Conservation (phyloP, 2,329 filamentous ascomycete genomes). For the Xylaria sp. region DNA sequence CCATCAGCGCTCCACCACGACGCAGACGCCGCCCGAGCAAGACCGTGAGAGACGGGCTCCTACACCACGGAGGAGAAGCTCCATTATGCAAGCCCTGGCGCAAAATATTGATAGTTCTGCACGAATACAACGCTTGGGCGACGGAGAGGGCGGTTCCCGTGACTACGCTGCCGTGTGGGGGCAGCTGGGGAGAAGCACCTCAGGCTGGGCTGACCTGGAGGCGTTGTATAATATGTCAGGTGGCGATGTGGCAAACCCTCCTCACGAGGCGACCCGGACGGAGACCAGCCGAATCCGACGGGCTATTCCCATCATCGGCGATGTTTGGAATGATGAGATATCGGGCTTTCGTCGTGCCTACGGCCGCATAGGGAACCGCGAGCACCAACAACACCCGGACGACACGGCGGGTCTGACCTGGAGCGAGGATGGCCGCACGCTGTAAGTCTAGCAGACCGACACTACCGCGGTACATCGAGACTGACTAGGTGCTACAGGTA, state of each 20-base stretch:
- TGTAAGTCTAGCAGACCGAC: slow-evolving; percentile 55
- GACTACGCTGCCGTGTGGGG: slow-evolving; percentile 36
- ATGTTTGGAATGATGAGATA: slow-evolving; percentile 41
- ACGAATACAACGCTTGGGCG: slow-evolving; percentile 30
- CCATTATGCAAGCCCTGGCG: slow-evolving; percentile 40
- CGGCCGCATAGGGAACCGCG: slow-evolving; percentile 39
- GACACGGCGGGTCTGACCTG: slow-evolving; percentile 67
- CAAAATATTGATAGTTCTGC: slow-evolving; percentile 37
- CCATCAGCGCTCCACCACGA: slow-evolving; percentile 33
- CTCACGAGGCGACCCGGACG: slow-evolving; percentile 37
- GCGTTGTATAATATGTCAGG: slow-evolving; percentile 48
- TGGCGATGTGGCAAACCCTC: slow-evolving; percentile 26
- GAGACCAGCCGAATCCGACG: slow-evolving; percentile 39
- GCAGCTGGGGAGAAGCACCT: slow-evolving; percentile 35
- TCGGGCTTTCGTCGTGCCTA: slow-evolving; percentile 35
- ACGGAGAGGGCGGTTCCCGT: slow-evolving; percentile 32
- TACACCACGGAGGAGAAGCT: slow-evolving; percentile 39
- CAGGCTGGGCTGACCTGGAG: slow-evolving; percentile 51
- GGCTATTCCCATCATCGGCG: slow-evolving; percentile 40
- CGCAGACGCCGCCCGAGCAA: slow-evolving; percentile 36
- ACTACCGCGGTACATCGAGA: neutral
- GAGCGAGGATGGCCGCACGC: slow-evolving; percentile 63
- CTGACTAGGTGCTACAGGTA: slow-evolving; percentile 51
- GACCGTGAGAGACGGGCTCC: slow-evolving; percentile 40
- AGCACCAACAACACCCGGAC: slow-evolving; percentile 54